Evolutionary conservation across 176 grass and related monocot species (phyloP).

Genomic region (Raddia distichophylla): DNA sequence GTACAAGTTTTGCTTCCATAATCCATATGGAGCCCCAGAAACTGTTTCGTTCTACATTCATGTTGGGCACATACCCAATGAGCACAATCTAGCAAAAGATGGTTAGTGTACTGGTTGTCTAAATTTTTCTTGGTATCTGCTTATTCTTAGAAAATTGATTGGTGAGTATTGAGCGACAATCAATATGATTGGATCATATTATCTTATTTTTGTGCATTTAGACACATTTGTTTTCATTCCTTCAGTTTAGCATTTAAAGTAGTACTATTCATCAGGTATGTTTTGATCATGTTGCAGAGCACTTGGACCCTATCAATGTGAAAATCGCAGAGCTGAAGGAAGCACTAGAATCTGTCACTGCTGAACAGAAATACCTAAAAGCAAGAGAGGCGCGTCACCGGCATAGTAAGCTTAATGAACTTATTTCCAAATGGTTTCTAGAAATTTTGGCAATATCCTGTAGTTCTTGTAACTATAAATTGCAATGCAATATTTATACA

Average conservation of each 20-base stretch:
- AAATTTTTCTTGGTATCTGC: background rate
- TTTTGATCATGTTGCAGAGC: constrained; percentile 66
- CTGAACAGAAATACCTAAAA: constrained; percentile 96
- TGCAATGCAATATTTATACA: background rate
- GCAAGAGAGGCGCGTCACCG: constrained; percentile 85
- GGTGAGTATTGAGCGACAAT: background rate
- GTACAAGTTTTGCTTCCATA: constrained; percentile 99
- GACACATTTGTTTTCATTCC: constrained; percentile 1
- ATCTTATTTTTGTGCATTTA: constrained; percentile 3
- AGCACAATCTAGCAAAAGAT: constrained; percentile 95
- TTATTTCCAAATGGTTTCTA: background rate
- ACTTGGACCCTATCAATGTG: constrained; percentile 94
- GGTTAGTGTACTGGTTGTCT: constrained; percentile 56
- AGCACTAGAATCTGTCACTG: constrained; percentile 89
- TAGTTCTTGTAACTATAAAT: background rate
- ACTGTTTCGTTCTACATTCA: constrained; percentile 99
- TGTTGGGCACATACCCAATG: constrained; percentile 97
- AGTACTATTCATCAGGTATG: background rate
- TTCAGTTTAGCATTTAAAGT: background rate
- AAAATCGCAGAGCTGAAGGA: constrained; percentile 95
- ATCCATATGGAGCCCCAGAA: constrained; percentile 87
- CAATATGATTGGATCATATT: constrained; percentile 8
- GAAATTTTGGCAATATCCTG: background rate
- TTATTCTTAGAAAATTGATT: constrained; percentile 12
- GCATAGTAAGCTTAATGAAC: constrained; percentile 73